Percentiles rank a stretch among this genome's conserved stretches.
Conservation (phyloP, 768 basidiomycete species). For the Clitopilus hobsonii region DNA sequence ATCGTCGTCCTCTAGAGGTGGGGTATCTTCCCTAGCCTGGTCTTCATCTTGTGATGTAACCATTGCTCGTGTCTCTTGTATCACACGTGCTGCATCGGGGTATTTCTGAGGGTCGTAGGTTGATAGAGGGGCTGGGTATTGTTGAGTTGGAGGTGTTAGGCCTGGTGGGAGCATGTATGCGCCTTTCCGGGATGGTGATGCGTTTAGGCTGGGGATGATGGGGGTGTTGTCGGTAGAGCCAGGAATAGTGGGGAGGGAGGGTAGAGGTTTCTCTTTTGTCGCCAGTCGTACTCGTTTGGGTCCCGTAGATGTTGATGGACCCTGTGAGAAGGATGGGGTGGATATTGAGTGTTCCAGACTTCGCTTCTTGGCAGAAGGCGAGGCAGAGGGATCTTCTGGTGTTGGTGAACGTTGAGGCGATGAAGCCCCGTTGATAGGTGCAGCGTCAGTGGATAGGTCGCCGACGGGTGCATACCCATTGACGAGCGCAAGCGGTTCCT, state of each 20-base stretch:
- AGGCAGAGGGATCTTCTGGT: neutral
- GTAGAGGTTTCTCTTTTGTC: neutral
- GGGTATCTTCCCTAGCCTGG: neutral
- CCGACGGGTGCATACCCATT: neutral
- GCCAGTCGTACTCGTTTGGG: neutral
- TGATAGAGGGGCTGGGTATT: constrained; percentile 31
- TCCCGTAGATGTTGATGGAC: neutral
- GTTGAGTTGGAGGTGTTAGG: constrained; percentile 19
- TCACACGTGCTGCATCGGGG: constrained; percentile 29
- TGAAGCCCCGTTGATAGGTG: neutral
- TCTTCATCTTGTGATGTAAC: constrained; percentile 10
- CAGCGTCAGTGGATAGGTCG: neutral
- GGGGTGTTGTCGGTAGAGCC: neutral
- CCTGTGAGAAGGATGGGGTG: neutral
- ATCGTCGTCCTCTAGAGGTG: neutral
- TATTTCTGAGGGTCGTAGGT: constrained; percentile 30
- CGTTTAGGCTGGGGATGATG: neutral
- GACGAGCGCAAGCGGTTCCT: constrained; percentile 1
- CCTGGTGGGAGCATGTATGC: neutral
- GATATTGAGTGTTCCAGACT: neutral
- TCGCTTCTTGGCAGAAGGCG: neutral
- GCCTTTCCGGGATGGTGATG: neutral
- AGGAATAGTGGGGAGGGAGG: neutral
- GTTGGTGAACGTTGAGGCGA: neutral
- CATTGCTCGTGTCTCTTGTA: constrained; percentile 18